Evolutionary conservation across 768 basidiomycete species (phyloP).

Genomic region (Lactarius deliciosus): DNA sequence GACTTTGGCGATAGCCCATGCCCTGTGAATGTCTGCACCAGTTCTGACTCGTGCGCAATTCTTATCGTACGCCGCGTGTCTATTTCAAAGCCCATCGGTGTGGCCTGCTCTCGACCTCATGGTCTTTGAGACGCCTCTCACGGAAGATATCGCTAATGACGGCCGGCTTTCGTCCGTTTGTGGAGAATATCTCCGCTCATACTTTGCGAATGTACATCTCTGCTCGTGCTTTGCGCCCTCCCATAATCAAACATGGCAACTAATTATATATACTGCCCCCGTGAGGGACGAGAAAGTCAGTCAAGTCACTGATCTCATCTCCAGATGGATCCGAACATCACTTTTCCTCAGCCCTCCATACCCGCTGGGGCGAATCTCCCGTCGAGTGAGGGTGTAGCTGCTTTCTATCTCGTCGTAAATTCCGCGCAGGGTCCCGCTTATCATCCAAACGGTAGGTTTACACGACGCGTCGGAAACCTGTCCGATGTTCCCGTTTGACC

Average conservation of each 20-base stretch:
- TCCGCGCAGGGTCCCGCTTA: background rate
- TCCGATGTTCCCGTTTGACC: background rate
- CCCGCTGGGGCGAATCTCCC: background rate
- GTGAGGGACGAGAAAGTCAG: no score
- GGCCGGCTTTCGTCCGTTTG: background rate
- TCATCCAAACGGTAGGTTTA: background rate
- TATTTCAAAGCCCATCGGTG: background rate
- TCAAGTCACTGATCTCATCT: no score
- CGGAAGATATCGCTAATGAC: background rate
- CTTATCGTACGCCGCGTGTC: background rate
- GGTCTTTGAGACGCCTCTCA: background rate
- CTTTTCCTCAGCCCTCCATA: background rate
- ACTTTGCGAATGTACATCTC: no score
- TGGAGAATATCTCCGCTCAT: background rate
- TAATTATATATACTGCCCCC: no score
- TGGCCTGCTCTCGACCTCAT: background rate
- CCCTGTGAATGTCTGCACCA: background rate
- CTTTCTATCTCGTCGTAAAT: background rate
- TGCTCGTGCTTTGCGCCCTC: no score
- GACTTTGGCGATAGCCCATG: background rate
- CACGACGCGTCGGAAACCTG: background rate
- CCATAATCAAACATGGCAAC: no score
- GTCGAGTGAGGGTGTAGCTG: background rate
- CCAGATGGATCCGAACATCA: no score
- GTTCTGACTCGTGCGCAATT: background rate